A percentile compares a stretch with the other conserved stretches of the same genome.
Conservation (phyloP, 257 asterid species). For the Rauvolfia tetraphylla region DNA sequence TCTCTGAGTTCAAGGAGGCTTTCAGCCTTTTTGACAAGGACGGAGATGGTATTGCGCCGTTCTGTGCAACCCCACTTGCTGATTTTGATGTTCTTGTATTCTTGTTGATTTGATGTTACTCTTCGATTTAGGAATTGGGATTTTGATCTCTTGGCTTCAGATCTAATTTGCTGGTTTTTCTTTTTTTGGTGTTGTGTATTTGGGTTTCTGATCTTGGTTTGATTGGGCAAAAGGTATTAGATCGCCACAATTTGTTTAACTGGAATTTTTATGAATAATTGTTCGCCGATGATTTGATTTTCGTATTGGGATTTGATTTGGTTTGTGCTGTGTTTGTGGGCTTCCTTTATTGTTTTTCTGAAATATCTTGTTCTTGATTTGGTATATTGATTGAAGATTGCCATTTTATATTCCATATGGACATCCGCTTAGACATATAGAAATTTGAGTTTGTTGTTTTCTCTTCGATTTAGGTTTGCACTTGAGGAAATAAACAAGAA, state of each 20-base stretch:
- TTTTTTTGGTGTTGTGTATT: background rate
- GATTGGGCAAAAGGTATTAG: background rate
- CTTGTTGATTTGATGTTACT: background rate
- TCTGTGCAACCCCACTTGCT: background rate
- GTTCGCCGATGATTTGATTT: background rate
- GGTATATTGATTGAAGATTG: background rate
- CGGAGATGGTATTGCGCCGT: constrained; percentile 29
- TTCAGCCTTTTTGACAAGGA: constrained; percentile 38
- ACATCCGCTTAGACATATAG: background rate
- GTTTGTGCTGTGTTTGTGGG: background rate
- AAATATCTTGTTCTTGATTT: background rate
- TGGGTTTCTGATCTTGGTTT: constrained; percentile 11
- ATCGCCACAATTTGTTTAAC: background rate
- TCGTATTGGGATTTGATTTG: background rate
- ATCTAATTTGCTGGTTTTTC: constrained; percentile 14
- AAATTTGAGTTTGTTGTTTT: background rate
- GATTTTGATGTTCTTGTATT: background rate
- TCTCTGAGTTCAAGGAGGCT: constrained; percentile 41
- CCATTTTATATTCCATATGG: too few relatives aligned
- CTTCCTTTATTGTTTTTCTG: background rate
- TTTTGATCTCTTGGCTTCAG: constrained; percentile 7
- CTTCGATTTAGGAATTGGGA: background rate
- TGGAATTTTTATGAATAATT: background rate
- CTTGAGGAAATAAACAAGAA: background rate
- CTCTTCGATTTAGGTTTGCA: constrained; percentile 4